Percentiles rank a stretch among this genome's conserved stretches.
Conservation (phyloP, 108 stramenopile species). For the Pseudonitzschia multistriata region DNA sequence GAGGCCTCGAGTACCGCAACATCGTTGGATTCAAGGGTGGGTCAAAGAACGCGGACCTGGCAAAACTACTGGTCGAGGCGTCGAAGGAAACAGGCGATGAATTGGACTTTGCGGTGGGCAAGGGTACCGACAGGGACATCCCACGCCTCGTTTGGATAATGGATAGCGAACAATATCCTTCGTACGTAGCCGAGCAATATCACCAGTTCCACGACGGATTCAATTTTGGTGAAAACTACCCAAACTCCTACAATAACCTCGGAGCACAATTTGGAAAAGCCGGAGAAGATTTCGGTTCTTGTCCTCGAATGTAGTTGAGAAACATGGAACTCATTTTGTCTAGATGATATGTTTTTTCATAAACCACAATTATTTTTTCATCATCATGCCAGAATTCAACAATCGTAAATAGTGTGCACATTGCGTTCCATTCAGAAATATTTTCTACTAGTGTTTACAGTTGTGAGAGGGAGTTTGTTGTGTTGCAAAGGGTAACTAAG, state of each 20-base stretch:
- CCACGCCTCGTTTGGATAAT: constrained; percentile 59
- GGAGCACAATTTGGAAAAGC: constrained; percentile 24
- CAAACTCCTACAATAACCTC: constrained; percentile 76
- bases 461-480: too few relatives aligned
- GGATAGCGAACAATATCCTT: constrained; percentile 71
- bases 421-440: too few relatives aligned
- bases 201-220: constrained; percentile 86
- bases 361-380: too few relatives aligned
- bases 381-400: too few relatives aligned
- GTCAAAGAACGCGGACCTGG: constrained; percentile 32
- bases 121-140: constrained; percentile 75
- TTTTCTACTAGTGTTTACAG: too few relatives aligned
- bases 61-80: constrained; percentile 48
- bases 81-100: constrained; percentile 58
- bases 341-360: too few relatives aligned
- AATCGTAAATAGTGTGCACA: too few relatives aligned
- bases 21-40: constrained; percentile 74
- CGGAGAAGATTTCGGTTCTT: constrained; percentile 15
- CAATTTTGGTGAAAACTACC: constrained; percentile 61
- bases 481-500: too few relatives aligned
- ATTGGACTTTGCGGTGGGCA: constrained; percentile 54
- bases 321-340: too few relatives aligned
- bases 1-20: constrained; percentile 83
- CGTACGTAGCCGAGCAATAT: constrained; percentile 42
- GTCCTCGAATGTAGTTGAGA: constrained; percentile 2